Percentiles rank a stretch among this genome's conserved stretches.
Evolutionary conservation across 1,139 yeast genomes (phyloP).

Genomic region (Arxiozyma bovina): DNA sequence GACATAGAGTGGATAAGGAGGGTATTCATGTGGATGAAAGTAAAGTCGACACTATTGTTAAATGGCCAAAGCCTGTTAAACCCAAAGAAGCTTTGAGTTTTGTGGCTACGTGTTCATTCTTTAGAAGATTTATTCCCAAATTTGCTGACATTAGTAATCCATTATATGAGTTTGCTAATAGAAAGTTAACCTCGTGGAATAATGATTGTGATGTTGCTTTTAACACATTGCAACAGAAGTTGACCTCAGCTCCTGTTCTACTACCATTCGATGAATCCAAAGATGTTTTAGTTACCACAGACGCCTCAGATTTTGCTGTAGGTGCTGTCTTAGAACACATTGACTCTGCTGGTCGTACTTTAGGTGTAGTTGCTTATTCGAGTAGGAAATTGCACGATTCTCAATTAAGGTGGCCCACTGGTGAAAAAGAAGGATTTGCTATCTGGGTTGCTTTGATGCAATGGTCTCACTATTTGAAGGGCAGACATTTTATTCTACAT

Average conservation of each 20-base stretch:
- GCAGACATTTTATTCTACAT: neutral
- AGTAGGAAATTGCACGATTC: neutral
- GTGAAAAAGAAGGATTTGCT: neutral
- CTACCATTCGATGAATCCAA: neutral
- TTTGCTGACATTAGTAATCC: neutral
- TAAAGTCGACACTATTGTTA: neutral
- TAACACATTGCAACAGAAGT: neutral
- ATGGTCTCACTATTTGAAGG: neutral
- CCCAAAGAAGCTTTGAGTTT: neutral
- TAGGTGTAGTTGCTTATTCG: conserved; percentile 1
- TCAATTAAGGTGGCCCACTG: neutral
- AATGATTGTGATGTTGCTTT: neutral
- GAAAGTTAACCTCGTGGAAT: neutral
- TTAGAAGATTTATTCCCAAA: neutral
- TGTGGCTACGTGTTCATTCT: neutral
- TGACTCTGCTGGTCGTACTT: neutral
- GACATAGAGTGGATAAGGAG: neutral
- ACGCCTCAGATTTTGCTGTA: neutral
- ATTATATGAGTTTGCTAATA: no score
- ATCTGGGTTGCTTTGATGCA: neutral
- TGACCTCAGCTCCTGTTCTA: neutral
- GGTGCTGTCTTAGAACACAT: conserved; percentile 1
- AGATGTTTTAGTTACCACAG: neutral
- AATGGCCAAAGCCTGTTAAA: neutral
- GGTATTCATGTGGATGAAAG: neutral